phyloP scores from a whole-genome alignment of 257 asterid genomes.

The Nicotiana benthamiana region DNA sequence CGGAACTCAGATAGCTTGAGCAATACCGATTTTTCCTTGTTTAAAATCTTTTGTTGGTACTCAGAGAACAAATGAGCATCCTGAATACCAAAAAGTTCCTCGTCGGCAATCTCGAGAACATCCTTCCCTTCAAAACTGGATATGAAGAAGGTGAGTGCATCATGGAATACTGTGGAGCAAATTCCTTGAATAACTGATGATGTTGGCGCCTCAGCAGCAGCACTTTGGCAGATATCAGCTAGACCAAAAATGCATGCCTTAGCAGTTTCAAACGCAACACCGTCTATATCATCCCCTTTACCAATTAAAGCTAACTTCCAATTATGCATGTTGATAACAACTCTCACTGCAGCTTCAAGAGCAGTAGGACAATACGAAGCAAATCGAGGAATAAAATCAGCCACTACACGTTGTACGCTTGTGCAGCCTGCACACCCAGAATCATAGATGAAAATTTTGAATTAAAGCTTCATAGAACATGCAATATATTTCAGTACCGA shows the following conservation, averaged over 20 bases:
- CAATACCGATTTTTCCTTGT: constrained; percentile 40
- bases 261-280: constrained; percentile 71
- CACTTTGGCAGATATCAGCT: constrained; percentile 61
- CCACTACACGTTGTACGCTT: constrained; percentile 60
- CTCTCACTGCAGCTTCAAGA: constrained; percentile 73
- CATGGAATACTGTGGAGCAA: constrained; percentile 56
- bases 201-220: constrained; percentile 41
- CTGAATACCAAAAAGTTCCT: constrained; percentile 43
- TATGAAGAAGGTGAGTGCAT: constrained; percentile 51
- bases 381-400: constrained; percentile 68
- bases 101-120: constrained; percentile 59
- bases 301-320: constrained; percentile 42
- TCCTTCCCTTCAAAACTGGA: constrained; percentile 63
- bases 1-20: constrained; percentile 54
- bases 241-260: constrained; percentile 73
- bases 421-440: constrained; percentile 50
- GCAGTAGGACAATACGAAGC: constrained; percentile 70
- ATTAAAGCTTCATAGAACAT: background rate
- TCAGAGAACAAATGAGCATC: constrained; percentile 35
- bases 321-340: constrained; percentile 50
- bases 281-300: constrained; percentile 60
- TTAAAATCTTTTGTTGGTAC: constrained; percentile 42
- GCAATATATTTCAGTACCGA: constrained; percentile 3
- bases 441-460: background rate
- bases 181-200: constrained; percentile 54